Conservation (phyloP, 495 filamentous ascomycete genomes). For the Penicillium odoratum region DNA sequence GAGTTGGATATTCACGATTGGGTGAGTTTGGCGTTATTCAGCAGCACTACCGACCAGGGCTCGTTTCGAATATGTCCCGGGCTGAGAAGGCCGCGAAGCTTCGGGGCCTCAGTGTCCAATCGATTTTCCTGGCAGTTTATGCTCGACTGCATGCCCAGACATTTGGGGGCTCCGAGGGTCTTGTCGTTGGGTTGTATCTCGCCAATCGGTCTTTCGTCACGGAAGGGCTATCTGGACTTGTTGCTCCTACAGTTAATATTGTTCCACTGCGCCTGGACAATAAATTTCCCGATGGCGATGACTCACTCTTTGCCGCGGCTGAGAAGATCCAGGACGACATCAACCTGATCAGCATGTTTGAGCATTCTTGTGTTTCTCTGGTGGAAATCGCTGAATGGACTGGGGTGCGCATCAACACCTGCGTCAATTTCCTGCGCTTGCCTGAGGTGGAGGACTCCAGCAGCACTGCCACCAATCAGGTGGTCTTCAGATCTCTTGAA, state of each 20-base stretch:
- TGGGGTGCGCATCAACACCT: slow-evolving; percentile 34
- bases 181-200: slow-evolving; percentile 36
- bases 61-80: slow-evolving; percentile 28
- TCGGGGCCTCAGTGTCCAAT: slow-evolving; percentile 34
- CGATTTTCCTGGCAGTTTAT: slow-evolving; percentile 37
- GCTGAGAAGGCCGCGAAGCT: slow-evolving; percentile 30
- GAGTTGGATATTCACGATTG: not conserved
- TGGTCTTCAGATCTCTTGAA: slow-evolving; percentile 17
- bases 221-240: slow-evolving; percentile 29
- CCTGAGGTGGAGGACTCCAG: slow-evolving; percentile 21
- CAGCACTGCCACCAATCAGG: slow-evolving; percentile 1
- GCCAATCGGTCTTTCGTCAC: slow-evolving; percentile 33
- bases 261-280: slow-evolving; percentile 34
- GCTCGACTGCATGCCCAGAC: slow-evolving; percentile 28
- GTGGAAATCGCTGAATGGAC: slow-evolving; percentile 39
- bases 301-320: slow-evolving; percentile 26
- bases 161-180: slow-evolving; percentile 9
- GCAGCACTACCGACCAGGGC: slow-evolving; percentile 29
- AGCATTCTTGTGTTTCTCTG: slow-evolving; percentile 33
- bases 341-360: slow-evolving; percentile 30
- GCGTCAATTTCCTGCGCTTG: slow-evolving; percentile 39
- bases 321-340: slow-evolving; percentile 33
- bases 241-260: slow-evolving; percentile 38
- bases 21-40: slow-evolving; percentile 23
- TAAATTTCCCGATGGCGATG: slow-evolving; percentile 14